A percentile compares a stretch with the other conserved stretches of the same genome.
phyloP scores from a whole-genome alignment of 192 early-diverging fungal genomes.

The Chytriomyces hyalinus region DNA sequence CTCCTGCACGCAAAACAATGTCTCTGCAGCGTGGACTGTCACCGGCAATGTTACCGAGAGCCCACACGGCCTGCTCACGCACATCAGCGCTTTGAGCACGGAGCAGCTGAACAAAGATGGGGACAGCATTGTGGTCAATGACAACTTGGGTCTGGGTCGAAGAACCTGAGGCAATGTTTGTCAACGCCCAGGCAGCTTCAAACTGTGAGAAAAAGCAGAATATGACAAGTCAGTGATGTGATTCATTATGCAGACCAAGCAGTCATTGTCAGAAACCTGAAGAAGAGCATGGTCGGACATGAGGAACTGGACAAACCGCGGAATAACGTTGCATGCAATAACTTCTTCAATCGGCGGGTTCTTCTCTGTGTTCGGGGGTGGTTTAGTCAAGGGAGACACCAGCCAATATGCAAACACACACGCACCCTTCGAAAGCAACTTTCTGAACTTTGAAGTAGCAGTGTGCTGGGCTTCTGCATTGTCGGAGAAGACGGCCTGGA shows the following conservation, averaged over 20 bases:
- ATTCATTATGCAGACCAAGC: too few species aligned
- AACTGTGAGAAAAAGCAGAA: too few species aligned
- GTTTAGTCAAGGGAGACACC: too few species aligned
- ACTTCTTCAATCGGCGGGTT: slow-evolving; percentile 98
- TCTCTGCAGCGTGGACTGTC: slow-evolving; percentile 92
- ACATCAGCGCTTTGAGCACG: slow-evolving; percentile 84
- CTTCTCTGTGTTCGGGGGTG: slow-evolving; percentile 76
- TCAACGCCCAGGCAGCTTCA: slow-evolving; percentile 98
- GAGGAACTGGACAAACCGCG: slow-evolving; percentile 94
- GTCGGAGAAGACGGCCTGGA: slow-evolving; percentile 76
- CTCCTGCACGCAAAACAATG: slow-evolving; percentile 80
- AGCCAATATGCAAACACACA: background rate
- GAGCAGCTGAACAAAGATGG: slow-evolving; percentile 88
- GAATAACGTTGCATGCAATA: slow-evolving; percentile 90
- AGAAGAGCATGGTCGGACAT: slow-evolving; percentile 80
- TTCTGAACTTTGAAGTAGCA: slow-evolving; percentile 89
- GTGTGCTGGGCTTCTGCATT: slow-evolving; percentile 79
- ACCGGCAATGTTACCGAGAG: slow-evolving; percentile 98
- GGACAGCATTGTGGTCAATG: slow-evolving; percentile 90
- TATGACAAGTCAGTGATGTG: too few species aligned
- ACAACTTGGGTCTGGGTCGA: slow-evolving; percentile 93
- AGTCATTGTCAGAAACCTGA: too few species aligned
- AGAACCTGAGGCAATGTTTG: slow-evolving; percentile 98
- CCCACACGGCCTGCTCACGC: slow-evolving; percentile 96
- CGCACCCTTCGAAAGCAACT: slow-evolving; percentile 80